These are phyloP conservation scores for Fusarium sp. DNA, from an alignment of 2,329 filamentous ascomycete genomes.

Conservation along the genomic window DNA sequence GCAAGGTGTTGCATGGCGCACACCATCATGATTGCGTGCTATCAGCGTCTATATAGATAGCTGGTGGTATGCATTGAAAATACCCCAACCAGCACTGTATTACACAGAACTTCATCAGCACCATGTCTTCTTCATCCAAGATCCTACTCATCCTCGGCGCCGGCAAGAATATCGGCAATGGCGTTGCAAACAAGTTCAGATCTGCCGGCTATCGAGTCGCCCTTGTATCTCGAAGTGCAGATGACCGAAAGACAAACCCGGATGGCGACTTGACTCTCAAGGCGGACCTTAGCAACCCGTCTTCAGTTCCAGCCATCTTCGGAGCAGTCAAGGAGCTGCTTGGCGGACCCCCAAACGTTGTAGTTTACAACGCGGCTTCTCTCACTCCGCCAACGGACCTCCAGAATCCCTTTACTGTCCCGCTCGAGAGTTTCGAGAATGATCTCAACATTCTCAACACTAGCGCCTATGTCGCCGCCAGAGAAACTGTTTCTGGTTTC, in stretches of 20 bases:
- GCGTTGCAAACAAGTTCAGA: not conserved
- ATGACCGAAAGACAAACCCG: not conserved
- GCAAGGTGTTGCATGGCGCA: not conserved
- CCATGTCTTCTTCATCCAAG: not conserved
- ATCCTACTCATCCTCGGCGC: not conserved
- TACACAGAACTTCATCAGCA: not conserved
- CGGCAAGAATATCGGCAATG: not conserved
- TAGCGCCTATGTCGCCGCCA: not conserved
- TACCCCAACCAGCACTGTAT: not conserved
- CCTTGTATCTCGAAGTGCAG: not conserved
- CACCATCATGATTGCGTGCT: not conserved
- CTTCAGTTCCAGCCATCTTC: not conserved
- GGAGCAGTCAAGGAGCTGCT: not conserved
- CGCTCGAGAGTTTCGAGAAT: not conserved
- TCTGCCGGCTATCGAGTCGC: not conserved
- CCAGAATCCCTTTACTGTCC: not conserved
- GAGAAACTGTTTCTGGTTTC: not conserved
- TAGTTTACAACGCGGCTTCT: not conserved
- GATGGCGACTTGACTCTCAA: not conserved
- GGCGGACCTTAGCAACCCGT: not conserved
- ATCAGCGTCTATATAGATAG: not conserved
- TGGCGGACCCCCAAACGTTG: not conserved
- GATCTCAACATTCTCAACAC: not conserved
- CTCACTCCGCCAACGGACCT: not conserved
- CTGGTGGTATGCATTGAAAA: not conserved